phyloP scores from a whole-genome alignment of 768 basidiomycete species.

The Suillus variegatus region DNA sequence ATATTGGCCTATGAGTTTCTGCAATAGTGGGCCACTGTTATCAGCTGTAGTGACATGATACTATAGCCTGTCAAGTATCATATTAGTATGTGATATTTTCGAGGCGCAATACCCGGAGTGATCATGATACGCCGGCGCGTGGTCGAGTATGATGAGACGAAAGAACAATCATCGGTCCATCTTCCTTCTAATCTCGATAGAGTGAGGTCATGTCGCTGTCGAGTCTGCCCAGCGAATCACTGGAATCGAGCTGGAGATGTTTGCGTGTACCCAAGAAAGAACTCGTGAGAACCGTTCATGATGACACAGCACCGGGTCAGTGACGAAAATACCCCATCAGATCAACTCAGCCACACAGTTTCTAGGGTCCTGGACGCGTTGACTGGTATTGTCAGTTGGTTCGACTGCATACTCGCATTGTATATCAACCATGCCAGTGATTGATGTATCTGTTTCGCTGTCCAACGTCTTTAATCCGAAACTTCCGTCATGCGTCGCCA shows the following conservation, averaged over 20 bases:
- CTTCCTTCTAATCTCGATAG: no score
- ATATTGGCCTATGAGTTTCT: no score
- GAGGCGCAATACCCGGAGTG: background rate
- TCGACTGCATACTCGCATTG: background rate
- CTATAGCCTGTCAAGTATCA: no score
- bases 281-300: background rate
- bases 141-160: no score
- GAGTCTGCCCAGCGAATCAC: background rate
- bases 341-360: background rate
- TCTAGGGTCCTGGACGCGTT: background rate
- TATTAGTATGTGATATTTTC: no score
- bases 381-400: background rate
- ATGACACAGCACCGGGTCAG: no score
- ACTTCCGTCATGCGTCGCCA: constrained; percentile 65
- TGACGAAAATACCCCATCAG: background rate
- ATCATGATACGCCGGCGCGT: background rate
- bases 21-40: no score
- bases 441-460: constrained; percentile 51
- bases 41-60: no score
- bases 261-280: background rate
- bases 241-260: background rate
- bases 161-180: no score
- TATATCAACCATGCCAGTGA: constrained; percentile 51
- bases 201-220: background rate
- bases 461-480: constrained; percentile 37